Base-by-base conservation (phyloP, 2,329 filamentous ascomycete species). In the Arthrobotrys sinensis region DNA sequence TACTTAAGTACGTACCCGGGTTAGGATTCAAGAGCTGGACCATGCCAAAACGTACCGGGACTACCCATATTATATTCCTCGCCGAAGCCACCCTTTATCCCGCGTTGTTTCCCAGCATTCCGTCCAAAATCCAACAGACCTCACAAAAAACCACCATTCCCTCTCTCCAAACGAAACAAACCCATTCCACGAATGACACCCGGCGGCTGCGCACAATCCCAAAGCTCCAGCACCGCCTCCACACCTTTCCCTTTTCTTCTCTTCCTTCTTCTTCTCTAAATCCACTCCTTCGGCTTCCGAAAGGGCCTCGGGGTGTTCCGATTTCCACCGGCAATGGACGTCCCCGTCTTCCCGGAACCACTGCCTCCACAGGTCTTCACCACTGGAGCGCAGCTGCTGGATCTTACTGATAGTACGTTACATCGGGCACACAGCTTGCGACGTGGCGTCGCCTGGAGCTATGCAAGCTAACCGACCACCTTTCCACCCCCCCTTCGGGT, bases 361-460 rank as follows among this genome's bases (percentile, higher is more conserved):
- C 87, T 95, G 45, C 93, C 93, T 12, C 94, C 94, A 76, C 95
- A 99, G 87, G 97, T 98, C 92, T 99, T 99, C 86, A 97, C 96
- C 16, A 99, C 96, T 36, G 96, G 96, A 36, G 94, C 96, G 68
- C 96, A 98, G 87, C 87, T 99, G 76, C 87, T 99, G 76, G 96
- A 99, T 84, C 88, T 99, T 83, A 98, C 96, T 82, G 96, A 99
- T 86, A 99, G 95, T 98, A 90, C 87, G 92, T 83, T 82, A 73
- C 50, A 68, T 46, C 63, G 52, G 63, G 38, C 48, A 66, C 45
- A 62, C 32, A 40, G 36, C 34, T n/a, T 28, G 38, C 32, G 43
- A 38, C 52, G 32, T 40, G 10, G 43, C 45, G 16, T 46, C 24
- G 24, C 36, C 55, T 46, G 48, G 45, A 68, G n/a, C 38, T 24